A percentile compares a stretch with the other conserved stretches of the same genome.
phyloP scores from a whole-genome alignment of 495 filamentous ascomycete genomes.

The Pyronema omphalodes region DNA sequence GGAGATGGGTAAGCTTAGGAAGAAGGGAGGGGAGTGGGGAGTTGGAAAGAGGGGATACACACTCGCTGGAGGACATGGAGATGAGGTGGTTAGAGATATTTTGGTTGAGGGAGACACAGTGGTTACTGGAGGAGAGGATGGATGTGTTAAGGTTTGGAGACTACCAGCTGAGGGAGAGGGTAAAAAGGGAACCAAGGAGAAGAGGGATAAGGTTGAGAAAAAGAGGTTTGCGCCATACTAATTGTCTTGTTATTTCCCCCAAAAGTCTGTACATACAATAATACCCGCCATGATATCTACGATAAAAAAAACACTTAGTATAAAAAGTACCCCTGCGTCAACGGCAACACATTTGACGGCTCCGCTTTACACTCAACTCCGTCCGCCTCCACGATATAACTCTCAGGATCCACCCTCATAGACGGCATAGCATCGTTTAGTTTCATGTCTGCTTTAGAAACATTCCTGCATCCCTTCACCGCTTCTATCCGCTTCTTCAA shows the following conservation, averaged over 20 bases:
- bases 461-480: conserved; percentile 57
- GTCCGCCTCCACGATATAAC: conserved; percentile 80
- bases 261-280: background rate
- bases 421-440: conserved; percentile 72
- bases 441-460: conserved; percentile 88
- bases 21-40: conserved; percentile 32
- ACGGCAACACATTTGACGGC: conserved; percentile 51
- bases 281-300: background rate
- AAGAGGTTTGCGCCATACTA: conserved; percentile 16
- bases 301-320: conserved; percentile 23
- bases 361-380: conserved; percentile 56
- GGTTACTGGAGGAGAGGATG: conserved; percentile 69
- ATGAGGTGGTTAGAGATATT: conserved; percentile 42
- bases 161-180: conserved; percentile 3
- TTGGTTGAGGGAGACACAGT: conserved; percentile 56
- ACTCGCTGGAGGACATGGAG: conserved; percentile 23
- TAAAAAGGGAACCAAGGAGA: conserved; percentile 10
- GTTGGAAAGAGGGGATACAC: conserved; percentile 31
- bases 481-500: conserved; percentile 67
- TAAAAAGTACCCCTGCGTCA: conserved; percentile 67
- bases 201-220: conserved; percentile 6
- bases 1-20: conserved; percentile 12
- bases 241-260: background rate
- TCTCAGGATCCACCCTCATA: conserved; percentile 90
- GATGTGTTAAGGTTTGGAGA: conserved; percentile 48